phyloP scores from a whole-genome alignment of 768 basidiomycete genomes.

The Tephrocybe sp. region DNA sequence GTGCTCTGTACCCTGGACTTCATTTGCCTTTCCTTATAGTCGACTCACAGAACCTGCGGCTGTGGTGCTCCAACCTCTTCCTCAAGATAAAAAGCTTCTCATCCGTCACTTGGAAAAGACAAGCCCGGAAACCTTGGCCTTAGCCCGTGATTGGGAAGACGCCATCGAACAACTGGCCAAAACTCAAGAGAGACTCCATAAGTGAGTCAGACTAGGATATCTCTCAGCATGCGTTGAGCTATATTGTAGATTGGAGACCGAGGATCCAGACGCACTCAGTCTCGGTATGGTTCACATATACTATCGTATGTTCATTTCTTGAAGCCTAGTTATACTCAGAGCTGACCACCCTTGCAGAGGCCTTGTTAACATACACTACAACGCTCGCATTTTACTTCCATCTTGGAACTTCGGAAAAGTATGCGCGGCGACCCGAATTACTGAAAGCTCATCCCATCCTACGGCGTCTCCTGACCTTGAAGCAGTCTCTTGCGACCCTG shows the following conservation, averaged over 20 bases:
- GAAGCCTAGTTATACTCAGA: not conserved
- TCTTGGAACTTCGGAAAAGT: slow-evolving; percentile 71
- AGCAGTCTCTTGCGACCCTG: slow-evolving; percentile 76
- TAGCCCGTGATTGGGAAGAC: slow-evolving; percentile 85
- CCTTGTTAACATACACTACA: slow-evolving; percentile 86
- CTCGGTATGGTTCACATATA: slow-evolving; percentile 80
- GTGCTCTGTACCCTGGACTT: not conserved
- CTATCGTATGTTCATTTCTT: slow-evolving; percentile 65
- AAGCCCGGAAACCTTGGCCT: slow-evolving; percentile 74
- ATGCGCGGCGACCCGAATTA: slow-evolving; percentile 57
- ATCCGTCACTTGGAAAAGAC: slow-evolving; percentile 73
- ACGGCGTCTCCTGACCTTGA: slow-evolving; percentile 75
- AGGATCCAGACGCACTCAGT: slow-evolving; percentile 51
- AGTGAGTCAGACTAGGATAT: slow-evolving; percentile 42
- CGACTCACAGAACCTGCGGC: slow-evolving; percentile 37
- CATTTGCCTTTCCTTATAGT: slow-evolving; percentile 23
- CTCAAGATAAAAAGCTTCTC: slow-evolving; percentile 58
- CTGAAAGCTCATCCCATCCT: slow-evolving; percentile 74
- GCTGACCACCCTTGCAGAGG: slow-evolving; percentile 50
- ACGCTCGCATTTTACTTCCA: slow-evolving; percentile 92
- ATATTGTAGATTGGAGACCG: slow-evolving; percentile 44
- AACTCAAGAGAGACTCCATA: slow-evolving; percentile 51
- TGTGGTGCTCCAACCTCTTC: slow-evolving; percentile 34
- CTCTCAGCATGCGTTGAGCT: not conserved
- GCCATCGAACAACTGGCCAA: slow-evolving; percentile 53